Evolutionary conservation across 2,329 filamentous ascomycete species (phyloP), one percentile per base, ranked within the genome.

Genomic region (Cladosporium sp.): DNA sequence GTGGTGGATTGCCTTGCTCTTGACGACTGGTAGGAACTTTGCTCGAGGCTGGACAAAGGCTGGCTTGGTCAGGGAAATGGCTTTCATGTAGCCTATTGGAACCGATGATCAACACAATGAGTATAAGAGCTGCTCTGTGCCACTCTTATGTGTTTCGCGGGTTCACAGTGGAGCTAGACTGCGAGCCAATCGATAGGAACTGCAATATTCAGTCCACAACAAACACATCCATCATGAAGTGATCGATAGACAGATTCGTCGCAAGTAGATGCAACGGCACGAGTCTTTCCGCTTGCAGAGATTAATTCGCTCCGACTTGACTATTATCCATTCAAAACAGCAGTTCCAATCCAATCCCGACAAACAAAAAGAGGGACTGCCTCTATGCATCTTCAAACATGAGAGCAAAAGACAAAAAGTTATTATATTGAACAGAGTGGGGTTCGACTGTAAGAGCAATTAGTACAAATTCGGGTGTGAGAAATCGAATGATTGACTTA

Each of bases 1-100:
- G 1, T 82, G 80, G 79, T 81, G 79, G 79, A 72, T 80, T 12
- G 60, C 62, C 3, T 70, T 80, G 14, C 64, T 81, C 3, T 67
- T 81, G 64, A 75, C 77, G 31, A 79, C 73, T 21, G 80, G 80
- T 0, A 73, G 79, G 40, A 78, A 66, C 37, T 67, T 68, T 44
- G 63, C 68, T 6, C 67, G 67, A 46, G 61, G 61, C 11, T 63
- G 61, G 61, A 63, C 61, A 26, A 63, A 63, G 50, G 61, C 61
- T 63, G 61, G 61, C 10, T 12, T 63, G 26, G 61, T 63, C n/a
- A 55, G 61, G 16, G 61, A 63, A 18, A 63, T 63, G 61, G 61
- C 61, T 16, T 63, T 59, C 23, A 65, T 60, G 63, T 59, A 63
- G 23, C 6, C 12, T 3, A 31, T 3, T 33, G 3, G n/a, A 26